These are phyloP conservation scores for Pleurotus giganteus DNA, from an alignment of 768 basidiomycete species.

Conservation along the genomic window DNA sequence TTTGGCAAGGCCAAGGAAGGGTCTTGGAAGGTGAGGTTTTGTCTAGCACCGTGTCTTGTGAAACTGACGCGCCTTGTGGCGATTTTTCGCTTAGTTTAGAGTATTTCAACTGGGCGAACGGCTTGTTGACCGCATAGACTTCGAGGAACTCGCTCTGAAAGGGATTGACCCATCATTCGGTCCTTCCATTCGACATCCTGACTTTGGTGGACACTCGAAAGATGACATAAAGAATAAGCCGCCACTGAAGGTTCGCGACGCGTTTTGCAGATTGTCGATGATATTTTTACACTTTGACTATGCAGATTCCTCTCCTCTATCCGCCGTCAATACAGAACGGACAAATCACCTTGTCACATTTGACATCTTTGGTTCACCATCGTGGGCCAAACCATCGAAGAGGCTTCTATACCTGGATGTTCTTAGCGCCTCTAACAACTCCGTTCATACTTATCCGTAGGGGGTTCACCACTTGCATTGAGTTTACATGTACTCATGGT, in stretches of 20 bases:
- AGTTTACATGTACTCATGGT: not conserved
- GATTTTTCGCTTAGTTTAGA: conserved; percentile 41
- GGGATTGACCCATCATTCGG: conserved; percentile 69
- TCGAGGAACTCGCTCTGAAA: conserved; percentile 78
- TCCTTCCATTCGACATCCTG: conserved; percentile 38
- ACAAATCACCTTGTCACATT: conserved; percentile 38
- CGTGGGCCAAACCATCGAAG: conserved; percentile 63
- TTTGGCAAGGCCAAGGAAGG: conserved; percentile 65
- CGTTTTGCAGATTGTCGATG: not conserved
- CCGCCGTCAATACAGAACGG: conserved; percentile 42
- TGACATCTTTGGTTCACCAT: conserved; percentile 47
- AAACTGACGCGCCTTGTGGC: not conserved
- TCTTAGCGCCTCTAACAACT: conserved; percentile 67
- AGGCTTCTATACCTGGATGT: conserved; percentile 66
- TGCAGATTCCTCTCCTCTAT: conserved; percentile 70
- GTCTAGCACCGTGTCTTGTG: conserved; percentile 1
- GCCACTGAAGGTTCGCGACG: not conserved
- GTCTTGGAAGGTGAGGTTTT: conserved; percentile 65
- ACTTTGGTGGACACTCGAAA: conserved; percentile 15
- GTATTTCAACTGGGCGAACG: conserved; percentile 65
- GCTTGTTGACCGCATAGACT: conserved; percentile 69
- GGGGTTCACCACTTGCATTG: not conserved
- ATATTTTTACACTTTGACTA: not conserved
- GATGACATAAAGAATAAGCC: conserved; percentile 16
- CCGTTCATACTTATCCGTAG: conserved; percentile 76